Base-by-base conservation (phyloP, 164 flowering plant species). In the Aristolochia californica region DNA sequence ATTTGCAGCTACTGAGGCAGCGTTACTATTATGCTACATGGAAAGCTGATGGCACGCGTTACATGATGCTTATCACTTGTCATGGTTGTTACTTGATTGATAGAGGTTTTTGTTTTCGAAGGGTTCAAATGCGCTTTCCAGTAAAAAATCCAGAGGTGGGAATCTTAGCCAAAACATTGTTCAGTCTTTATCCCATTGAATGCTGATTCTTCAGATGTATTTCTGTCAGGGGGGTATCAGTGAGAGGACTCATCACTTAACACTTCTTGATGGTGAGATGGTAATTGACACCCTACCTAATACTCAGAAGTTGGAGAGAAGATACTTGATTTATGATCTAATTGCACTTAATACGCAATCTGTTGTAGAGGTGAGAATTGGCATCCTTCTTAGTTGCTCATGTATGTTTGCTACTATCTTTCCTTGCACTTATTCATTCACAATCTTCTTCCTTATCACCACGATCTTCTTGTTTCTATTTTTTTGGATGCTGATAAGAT, bases 211-310 rank as follows among this genome's bases (percentile, higher is more conserved):
- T 34, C 10, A 34, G 40, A 3, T 8, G 40, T 5, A 34, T 9
- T 34, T 34, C 40, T 34, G 40, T 34, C 27, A 50, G 54, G 54
- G 53, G 90, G 87, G 72, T 61, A 22, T 66, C 56, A 68, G 67
- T 45, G 85, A 79, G 61, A 80, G 64, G 73, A 72, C 79, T 45
- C 97, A 94, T 68, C 82, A 88, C 69, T 77, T 52, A 15, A 94
- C 97, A 15, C 74, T 94, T 71, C 95, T 94, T 70, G 99, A 94
- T 76, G 99, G 99, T 61, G 99, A 94, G 78, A 94, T 94, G 99
- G 70, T 94, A 57, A 94, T 94, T 61, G 99, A 94, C 65, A 90
- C 87, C 5, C 22, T 85, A 70, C 93, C 95, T 40, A 86, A 78
- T 52, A 72, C 87, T 45, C 68, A 64, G 48, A 84, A 82, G 81